These are phyloP conservation scores for Boechera divaricarpa DNA, from an alignment of 345 rosid genomes.

Conservation along the genomic window DNA sequence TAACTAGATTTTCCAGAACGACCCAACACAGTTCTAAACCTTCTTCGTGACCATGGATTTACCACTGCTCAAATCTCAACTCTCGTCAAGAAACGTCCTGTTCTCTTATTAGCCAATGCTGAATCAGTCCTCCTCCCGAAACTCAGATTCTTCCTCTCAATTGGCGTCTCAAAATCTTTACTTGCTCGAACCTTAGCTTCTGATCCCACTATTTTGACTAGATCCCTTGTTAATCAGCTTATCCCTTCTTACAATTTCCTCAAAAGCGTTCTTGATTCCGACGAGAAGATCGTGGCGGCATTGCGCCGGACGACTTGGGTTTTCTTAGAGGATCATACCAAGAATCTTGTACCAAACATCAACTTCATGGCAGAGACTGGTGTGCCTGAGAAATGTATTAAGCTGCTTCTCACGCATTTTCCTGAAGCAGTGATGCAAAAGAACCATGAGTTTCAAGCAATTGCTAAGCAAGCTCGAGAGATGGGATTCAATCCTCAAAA, in stretches of 20 bases:
- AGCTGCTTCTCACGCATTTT: conserved; percentile 54
- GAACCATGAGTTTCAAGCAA: conserved; percentile 41
- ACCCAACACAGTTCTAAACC: conserved; percentile 49
- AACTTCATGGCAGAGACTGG: conserved; percentile 43
- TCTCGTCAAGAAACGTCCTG: conserved; percentile 48
- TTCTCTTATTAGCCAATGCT: conserved; percentile 43
- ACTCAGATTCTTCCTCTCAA: conserved; percentile 48
- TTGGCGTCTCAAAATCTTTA: conserved; percentile 47
- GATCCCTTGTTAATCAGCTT: conserved; percentile 50
- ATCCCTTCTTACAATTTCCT: conserved; percentile 52
- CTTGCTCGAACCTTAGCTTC: conserved; percentile 44
- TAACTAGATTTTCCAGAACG: conserved; percentile 39
- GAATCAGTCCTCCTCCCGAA: conserved; percentile 50
- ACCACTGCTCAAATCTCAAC: conserved; percentile 45
- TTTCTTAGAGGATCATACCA: conserved; percentile 50
- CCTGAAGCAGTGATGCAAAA: conserved; percentile 58
- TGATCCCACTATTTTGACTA: conserved; percentile 44
- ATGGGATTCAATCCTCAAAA: conserved; percentile 61
- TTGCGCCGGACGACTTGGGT: conserved; percentile 52
- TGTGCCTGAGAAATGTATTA: conserved; percentile 48
- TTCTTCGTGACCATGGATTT: conserved; percentile 51
- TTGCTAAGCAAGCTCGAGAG: conserved; percentile 47
- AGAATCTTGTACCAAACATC: conserved; percentile 53
- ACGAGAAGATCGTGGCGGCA: conserved; percentile 48
- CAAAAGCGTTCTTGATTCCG: conserved; percentile 42